Conservation (phyloP, 2,329 filamentous ascomycete genomes). For the Trichoderma sp. region DNA sequence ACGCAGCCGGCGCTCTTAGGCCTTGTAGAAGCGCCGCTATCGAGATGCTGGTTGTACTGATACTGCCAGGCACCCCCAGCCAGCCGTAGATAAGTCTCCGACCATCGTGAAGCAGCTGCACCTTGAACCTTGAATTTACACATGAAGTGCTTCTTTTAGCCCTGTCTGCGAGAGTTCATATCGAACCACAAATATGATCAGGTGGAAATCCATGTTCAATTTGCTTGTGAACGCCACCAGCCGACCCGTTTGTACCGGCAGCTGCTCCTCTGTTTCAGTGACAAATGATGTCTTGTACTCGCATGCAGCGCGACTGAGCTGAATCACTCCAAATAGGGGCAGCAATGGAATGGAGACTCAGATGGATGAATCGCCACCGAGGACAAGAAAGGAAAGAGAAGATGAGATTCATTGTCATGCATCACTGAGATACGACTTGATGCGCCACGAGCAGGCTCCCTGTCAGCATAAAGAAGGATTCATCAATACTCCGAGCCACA, state of each 20-base stretch:
- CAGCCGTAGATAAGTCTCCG: slow-evolving; percentile 1
- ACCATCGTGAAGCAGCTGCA: background rate
- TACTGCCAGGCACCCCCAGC: slow-evolving; percentile 5
- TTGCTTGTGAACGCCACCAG: background rate
- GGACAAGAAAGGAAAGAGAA: background rate
- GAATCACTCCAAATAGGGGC: background rate
- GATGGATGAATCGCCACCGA: background rate
- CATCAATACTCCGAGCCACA: background rate
- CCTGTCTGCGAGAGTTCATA: background rate
- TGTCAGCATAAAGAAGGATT: background rate
- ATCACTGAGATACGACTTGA: background rate
- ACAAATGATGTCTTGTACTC: background rate
- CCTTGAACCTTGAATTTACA: slow-evolving; percentile 5
- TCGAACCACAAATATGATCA: slow-evolving; percentile 5
- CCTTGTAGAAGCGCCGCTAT: background rate
- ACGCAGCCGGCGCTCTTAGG: background rate
- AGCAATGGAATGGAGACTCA: background rate
- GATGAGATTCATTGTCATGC: background rate
- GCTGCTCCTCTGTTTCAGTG: background rate
- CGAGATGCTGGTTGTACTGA: background rate
- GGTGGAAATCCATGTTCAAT: background rate
- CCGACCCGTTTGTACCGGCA: background rate
- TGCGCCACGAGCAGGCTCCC: background rate
- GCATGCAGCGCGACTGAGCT: background rate
- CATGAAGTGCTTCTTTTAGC: background rate